These are phyloP conservation scores for Tilletia caries DNA, from an alignment of 1,284 basidiomycete species.

Conservation along the genomic window DNA sequence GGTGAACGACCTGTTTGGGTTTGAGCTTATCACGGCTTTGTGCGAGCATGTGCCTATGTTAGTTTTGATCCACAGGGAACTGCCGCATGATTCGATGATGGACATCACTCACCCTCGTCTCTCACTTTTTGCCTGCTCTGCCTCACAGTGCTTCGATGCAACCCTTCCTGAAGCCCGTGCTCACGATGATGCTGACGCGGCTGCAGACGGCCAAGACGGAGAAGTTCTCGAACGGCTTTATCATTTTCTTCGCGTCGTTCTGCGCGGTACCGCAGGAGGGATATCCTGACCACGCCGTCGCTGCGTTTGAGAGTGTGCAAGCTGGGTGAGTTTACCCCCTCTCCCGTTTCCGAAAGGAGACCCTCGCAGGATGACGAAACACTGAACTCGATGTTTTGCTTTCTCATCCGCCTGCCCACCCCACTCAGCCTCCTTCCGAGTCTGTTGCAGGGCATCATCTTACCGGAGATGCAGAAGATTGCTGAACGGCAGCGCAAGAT, in stretches of 20 bases:
- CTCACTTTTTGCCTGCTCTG: not conserved
- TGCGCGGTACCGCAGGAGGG: constrained; percentile 73
- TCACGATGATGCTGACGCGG: constrained; percentile 77
- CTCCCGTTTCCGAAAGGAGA: no score
- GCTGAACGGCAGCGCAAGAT: constrained; percentile 78
- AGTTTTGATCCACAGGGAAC: constrained; percentile 53
- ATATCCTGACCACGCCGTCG: constrained; percentile 71
- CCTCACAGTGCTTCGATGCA: constrained; percentile 63
- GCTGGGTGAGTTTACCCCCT: constrained; percentile 63
- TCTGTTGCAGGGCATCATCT: constrained; percentile 72
- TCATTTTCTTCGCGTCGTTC: constrained; percentile 72
- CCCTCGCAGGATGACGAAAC: no score
- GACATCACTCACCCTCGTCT: no score
- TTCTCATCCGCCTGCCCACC: not conserved
- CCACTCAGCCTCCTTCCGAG: constrained; percentile 70
- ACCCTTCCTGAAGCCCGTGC: constrained; percentile 69
- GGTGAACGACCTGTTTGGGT: constrained; percentile 83
- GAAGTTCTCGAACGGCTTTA: constrained; percentile 78
- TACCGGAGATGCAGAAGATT: constrained; percentile 77
- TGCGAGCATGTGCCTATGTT: constrained; percentile 71
- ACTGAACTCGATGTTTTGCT: no score
- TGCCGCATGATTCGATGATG: no score
- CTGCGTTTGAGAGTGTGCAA: constrained; percentile 77
- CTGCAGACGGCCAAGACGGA: constrained; percentile 87
- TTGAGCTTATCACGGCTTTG: constrained; percentile 79